These are phyloP conservation scores for Penicillium macrosclerotiorum DNA, from an alignment of 495 filamentous ascomycete genomes.

Conservation along the genomic window DNA sequence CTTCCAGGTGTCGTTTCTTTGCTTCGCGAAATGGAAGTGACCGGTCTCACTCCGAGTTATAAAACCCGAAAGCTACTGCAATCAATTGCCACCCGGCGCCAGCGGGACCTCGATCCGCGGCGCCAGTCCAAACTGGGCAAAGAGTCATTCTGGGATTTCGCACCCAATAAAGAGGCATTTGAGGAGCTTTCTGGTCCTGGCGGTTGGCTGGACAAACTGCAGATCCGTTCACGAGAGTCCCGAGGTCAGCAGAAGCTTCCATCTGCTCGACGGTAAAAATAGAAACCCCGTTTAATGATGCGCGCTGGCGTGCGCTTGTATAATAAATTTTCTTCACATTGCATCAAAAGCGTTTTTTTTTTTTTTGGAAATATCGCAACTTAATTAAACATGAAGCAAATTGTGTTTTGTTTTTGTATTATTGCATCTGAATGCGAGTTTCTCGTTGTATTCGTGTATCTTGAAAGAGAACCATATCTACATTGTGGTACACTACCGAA, in stretches of 20 bases:
- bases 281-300: too few relatives aligned
- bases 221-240: constrained; percentile 4
- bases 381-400: too few relatives aligned
- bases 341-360: too few relatives aligned
- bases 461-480: constrained; percentile 6
- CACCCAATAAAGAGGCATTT: constrained; percentile 33
- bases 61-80: constrained; percentile 54
- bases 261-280: neutral
- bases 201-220: constrained; percentile 31
- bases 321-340: too few relatives aligned
- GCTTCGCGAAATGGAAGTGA: constrained; percentile 73
- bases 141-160: constrained; percentile 41
- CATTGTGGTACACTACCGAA: too few relatives aligned
- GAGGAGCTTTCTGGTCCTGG: constrained; percentile 24
- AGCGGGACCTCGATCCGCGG: constrained; percentile 16
- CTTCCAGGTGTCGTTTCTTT: constrained; percentile 58
- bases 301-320: too few relatives aligned
- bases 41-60: constrained; percentile 60
- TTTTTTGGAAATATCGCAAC: too few relatives aligned
- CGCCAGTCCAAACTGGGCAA: neutral
- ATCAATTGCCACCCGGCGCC: constrained; percentile 25
- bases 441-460: constrained; percentile 2
- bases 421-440: neutral
- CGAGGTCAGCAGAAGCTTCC: neutral
- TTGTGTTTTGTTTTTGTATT: too few relatives aligned